Base-by-base conservation (phyloP, 768 basidiomycete genomes). In the Russula compacta region DNA sequence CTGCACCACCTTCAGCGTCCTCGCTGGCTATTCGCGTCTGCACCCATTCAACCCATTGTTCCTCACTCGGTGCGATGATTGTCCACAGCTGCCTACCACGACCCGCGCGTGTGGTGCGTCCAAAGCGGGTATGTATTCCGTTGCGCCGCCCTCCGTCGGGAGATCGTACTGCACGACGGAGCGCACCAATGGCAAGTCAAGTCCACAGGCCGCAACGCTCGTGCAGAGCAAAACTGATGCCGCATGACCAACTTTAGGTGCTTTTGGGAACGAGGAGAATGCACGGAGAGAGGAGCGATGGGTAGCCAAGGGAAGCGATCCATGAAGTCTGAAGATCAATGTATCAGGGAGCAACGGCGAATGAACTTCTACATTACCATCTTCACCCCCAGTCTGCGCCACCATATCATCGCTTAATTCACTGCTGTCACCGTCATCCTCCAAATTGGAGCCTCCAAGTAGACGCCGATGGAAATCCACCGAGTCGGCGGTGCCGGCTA, bases 101-200 rank as follows among this genome's bases (percentile, higher is more conserved):
- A 14, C 97, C 97, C 8, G 89, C 95, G 71, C 97, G 92, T 14
- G 97, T 97, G 3, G 97, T 99, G 53, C 97, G 86, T 33, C 97
- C 97, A 7, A 98, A 92, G 50, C 97, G 83, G 75, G 97, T 10
- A 99, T 85, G 67, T 99, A 98, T 71, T 99, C 97, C 11, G 88
- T 97, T 32, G 86, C 86, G 10, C 97, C 95, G 17, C 94, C 91
- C 76, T 99, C 97, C 0, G 97, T 98, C 0, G 97, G 97, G 21
- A 98, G 82, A 71, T 99, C 97, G 69, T 97, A 97, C 70, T 99
- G 97, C 36, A 99, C 76, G 63, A 99, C 94, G 3, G 92, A 90
- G 39, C 88, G 86, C 7, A 98, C 94, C n/a, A 90, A 80, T 6
- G 94, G 94, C 32, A 99, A 77, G 74, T 98, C 95, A 29, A 99